Evolutionary conservation across 1,139 yeast species (phyloP), one percentile per base, ranked within the genome.

Genomic region (Meyerozyma elateridarum): DNA sequence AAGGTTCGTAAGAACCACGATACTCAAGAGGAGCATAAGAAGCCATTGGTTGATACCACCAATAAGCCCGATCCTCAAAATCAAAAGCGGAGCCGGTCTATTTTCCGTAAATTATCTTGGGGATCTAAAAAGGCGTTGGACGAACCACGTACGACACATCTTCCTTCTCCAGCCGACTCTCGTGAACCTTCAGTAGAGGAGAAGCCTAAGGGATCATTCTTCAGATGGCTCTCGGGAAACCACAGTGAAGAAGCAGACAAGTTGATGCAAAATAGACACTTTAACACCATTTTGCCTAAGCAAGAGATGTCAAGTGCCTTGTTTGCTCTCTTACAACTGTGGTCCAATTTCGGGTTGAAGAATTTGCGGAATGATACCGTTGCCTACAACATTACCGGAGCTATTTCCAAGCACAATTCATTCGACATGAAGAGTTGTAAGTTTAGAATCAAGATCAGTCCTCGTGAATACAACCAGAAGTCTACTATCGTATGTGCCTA

Each of bases 271-370:
- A 57, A 65, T 29, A 64, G 49, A 41, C 59, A 57, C 29, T 59
- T 65, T 40, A 48, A 52, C 25, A 72, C 80, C 2, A 63, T 70
- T 20, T 57, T 74, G 37, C 68, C 73, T 13, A 61, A 61, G 48
- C 72, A 64, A 30, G 85, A 81, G 50, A 71, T 81, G 70, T 69
- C 73, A 33, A 73, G 76, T 25, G 87, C 87, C 4, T 60, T 82
- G 45, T 71, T 64, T 52, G 76, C 84, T 24, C 67, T 81, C 38
- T 61, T 82, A 45, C 64, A 58, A 32, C 76, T 82, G 8, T 82
- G 91, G 91, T 70, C 77, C 11, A 76, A 73, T 41, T 81, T 81
- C 48, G 89, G 91, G 6, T 59, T 82, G 49, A 76, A 72, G 44
- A 70, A 75, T 38, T 65, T 82, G 40, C 61, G 60, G 30, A 59